Evolutionary conservation across 2,329 filamentous ascomycete genomes (phyloP), one percentile per base, ranked within the genome.

Genomic region (Epichloe bromicola): DNA sequence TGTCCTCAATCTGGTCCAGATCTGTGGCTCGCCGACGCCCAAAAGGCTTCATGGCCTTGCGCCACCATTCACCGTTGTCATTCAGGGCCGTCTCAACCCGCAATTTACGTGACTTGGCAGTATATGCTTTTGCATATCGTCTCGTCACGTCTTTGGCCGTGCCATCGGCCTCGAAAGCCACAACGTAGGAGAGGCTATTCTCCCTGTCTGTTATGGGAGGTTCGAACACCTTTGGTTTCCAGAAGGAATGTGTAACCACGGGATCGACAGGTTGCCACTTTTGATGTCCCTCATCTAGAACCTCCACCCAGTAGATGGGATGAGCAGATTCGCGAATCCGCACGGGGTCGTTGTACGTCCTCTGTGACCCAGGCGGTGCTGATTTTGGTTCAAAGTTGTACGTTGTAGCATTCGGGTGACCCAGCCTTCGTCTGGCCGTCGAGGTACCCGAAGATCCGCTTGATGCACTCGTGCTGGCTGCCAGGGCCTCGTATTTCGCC

Each of bases 271-370:
- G 78, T 51, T 95, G 79, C 93, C 93, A 98, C 70, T 88, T 95
- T 63, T 96, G 87, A 56, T 88, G 80, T 0, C 86, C 85, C 49
- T 82, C 74, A 56, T 96, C 90, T 56, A 95, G 86, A 3, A 88
- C 83, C 68, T 98, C 93, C 1, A 96, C 84, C 93, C 93, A 98
- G 63, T 89, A 97, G 3, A 97, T 76, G 0, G 93, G 93, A 60
- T 84, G 87, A 0, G 79, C 67, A 0, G 88, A 90, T 61, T 91
- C 87, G 23, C 75, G 75, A 11, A 85, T 76, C 14, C 62, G 68
- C 50, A 68, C 70, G 11, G 62, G 68, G 48, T 57, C 60, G 23
- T 62, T 67, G 60, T 63, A 65, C 26, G 56, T 57, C 39, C 59
- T 59, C n/a, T 61, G 61, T 1, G 63, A 56, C 1, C 58, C 57